Evolutionary conservation across 176 grass and related monocot genomes (phyloP).

Genomic region (Musa acuminata): DNA sequence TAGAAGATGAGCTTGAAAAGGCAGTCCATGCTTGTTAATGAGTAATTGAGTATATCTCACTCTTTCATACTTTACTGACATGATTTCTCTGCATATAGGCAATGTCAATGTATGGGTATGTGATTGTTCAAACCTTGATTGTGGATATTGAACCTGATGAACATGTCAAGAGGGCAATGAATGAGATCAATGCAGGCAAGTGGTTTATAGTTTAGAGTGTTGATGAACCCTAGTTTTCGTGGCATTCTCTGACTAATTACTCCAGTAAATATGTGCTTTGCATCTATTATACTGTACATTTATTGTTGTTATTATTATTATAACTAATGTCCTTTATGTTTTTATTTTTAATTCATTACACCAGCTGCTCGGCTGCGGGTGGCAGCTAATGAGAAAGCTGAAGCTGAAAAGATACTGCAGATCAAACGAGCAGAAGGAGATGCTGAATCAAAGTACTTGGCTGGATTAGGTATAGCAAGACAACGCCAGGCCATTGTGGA

Average conservation of each 20-base stretch:
- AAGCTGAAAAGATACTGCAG: slow-evolving; percentile 11
- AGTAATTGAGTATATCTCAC: neutral
- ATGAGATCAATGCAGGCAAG: slow-evolving; percentile 12
- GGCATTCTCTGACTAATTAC: neutral
- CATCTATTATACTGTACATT: neutral
- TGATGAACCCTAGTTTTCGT: neutral
- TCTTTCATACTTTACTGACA: neutral
- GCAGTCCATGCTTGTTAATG: neutral
- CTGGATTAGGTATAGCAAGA: slow-evolving; percentile 4
- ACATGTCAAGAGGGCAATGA: slow-evolving; percentile 6
- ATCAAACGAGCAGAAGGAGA: slow-evolving; percentile 11
- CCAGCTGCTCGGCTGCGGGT: neutral
- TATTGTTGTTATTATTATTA: neutral
- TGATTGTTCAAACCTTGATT: slow-evolving; percentile 7
- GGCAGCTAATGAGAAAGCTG: slow-evolving; percentile 7
- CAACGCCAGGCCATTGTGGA: slow-evolving; percentile 9
- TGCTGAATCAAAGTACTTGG: slow-evolving; percentile 7
- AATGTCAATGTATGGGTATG: slow-evolving; percentile 3
- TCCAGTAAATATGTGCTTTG: neutral
- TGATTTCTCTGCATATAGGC: neutral
- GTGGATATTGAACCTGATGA: slow-evolving; percentile 8
- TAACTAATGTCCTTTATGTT: neutral
- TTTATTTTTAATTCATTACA: neutral
- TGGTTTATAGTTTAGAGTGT: neutral
- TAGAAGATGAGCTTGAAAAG: slow-evolving; percentile 13